A percentile compares a stretch with the other conserved stretches of the same genome.
Evolutionary conservation across 2,329 filamentous ascomycete species (phyloP).

Genomic region (Trichoderma hamatum): DNA sequence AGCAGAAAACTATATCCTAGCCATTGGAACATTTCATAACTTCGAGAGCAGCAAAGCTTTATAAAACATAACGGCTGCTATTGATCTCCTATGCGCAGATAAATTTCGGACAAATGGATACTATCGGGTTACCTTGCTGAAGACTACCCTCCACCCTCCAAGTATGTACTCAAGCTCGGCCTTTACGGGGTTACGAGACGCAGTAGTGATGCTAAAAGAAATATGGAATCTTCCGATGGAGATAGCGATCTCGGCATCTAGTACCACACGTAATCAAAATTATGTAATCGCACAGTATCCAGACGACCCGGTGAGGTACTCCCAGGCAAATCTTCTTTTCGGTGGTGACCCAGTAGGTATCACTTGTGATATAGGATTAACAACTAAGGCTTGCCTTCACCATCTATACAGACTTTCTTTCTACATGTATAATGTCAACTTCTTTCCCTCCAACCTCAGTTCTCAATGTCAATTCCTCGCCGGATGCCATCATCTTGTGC

Average conservation of each 20-base stretch:
- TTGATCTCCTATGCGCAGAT: background rate
- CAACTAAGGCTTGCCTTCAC: background rate
- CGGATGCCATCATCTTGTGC: conserved; percentile 16
- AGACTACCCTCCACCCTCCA: background rate
- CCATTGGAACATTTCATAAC: background rate
- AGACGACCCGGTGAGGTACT: background rate
- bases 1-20: background rate
- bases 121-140: background rate
- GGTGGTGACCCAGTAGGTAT: background rate
- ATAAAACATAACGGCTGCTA: background rate
- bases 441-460: background rate
- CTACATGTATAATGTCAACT: conserved; percentile 5
- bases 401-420: background rate
- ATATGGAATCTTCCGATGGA: background rate
- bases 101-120: background rate
- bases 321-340: background rate
- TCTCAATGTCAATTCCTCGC: conserved; percentile 8
- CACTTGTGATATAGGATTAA: background rate
- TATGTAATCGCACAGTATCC: background rate
- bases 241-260: background rate
- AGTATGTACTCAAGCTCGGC: background rate
- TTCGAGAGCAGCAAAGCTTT: background rate
- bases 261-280: background rate
- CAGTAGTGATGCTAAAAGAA: background rate
- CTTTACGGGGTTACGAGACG: background rate